Conservation (phyloP, 345 rosid species). For the Cardamine occulta region DNA sequence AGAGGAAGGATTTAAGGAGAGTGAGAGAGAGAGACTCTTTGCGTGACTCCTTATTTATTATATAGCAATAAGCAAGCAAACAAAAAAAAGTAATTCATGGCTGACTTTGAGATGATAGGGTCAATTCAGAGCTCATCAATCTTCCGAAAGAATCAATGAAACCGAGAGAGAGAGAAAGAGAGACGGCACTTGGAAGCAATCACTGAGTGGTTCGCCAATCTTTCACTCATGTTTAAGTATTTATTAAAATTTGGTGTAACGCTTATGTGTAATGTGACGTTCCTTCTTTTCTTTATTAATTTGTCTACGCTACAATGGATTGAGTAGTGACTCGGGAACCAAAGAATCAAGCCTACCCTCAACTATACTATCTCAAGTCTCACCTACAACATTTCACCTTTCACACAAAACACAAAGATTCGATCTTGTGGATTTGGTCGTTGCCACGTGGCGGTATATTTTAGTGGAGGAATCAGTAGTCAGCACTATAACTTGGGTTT, state of each 20-base stretch:
- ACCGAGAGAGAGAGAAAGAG: conserved; percentile 31
- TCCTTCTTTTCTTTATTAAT: conserved; percentile 38
- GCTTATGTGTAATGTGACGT: conserved; percentile 40
- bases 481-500: conserved; percentile 13
- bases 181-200: conserved; percentile 47
- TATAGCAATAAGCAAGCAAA: neutral
- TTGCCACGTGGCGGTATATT: conserved; percentile 10
- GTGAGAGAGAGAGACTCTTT: conserved; percentile 37
- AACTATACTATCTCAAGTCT: conserved; percentile 5
- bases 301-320: conserved; percentile 20
- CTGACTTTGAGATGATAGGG: conserved; percentile 27
- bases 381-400: conserved; percentile 30
- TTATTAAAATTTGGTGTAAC: conserved; percentile 35
- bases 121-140: neutral
- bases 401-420: neutral
- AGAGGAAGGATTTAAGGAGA: conserved; percentile 16
- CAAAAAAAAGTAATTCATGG: neutral
- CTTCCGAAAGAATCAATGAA: conserved; percentile 29
- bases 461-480: conserved; percentile 20
- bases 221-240: conserved; percentile 29
- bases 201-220: conserved; percentile 43
- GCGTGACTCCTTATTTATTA: conserved; percentile 31
- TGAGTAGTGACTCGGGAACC: conserved; percentile 36
- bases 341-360: conserved; percentile 44
- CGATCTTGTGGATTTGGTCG: conserved; percentile 14